Evolutionary conservation across 169 alveolate species (phyloP).

Genomic region (Cardiosporidium cionae): DNA sequence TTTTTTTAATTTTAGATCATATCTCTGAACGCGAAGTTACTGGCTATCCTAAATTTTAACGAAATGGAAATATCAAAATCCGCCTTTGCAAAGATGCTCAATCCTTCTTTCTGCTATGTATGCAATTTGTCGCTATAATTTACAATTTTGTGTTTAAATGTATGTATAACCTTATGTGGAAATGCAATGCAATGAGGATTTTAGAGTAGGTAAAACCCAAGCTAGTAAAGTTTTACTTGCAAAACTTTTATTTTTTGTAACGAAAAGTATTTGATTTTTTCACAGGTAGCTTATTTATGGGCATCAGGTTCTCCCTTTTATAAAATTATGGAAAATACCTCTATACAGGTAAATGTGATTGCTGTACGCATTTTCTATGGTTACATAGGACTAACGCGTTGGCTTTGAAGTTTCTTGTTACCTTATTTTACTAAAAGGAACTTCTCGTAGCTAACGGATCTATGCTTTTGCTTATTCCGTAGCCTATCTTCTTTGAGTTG

Average conservation of each 20-base stretch:
- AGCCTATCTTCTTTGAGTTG: not conserved
- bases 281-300: slow-evolving; percentile 31
- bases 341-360: slow-evolving; percentile 8
- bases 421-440: not conserved
- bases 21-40: not conserved
- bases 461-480: not conserved
- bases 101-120: not conserved
- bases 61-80: not conserved
- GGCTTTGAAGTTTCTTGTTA: too few species aligned
- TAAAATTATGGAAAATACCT: slow-evolving; percentile 14
- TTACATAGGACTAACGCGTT: too few species aligned
- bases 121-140: not conserved
- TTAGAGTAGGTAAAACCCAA: too few species aligned
- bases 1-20: too few species aligned
- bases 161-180: too few species aligned
- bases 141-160: too few species aligned
- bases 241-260: too few species aligned
- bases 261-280: not conserved
- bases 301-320: slow-evolving; percentile 24
- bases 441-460: not conserved
- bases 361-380: too few species aligned
- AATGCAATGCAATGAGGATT: too few species aligned
- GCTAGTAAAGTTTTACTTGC: too few species aligned
- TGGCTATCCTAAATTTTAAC: not conserved
- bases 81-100: not conserved